Evolutionary conservation across 441 rosid species (phyloP), one percentile per base, ranked within the genome.

Genomic region (Raphanus hybrid): DNA sequence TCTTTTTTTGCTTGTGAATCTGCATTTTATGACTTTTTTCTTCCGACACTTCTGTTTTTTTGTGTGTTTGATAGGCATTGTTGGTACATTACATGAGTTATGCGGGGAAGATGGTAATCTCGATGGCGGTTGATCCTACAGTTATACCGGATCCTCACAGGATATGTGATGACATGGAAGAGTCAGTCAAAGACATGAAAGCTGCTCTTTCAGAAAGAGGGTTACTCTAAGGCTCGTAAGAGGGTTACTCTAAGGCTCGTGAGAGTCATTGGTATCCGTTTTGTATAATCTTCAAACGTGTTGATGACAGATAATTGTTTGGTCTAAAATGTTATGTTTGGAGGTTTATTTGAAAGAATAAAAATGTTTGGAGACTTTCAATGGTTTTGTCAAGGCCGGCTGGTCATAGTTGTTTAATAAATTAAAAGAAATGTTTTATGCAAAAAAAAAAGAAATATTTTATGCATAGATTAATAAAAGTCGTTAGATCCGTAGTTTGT

Each of bases 151-250:
- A 76, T 23, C 61, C 80, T 55, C 61, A 63, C 15, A 64, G 29
- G 66, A 70, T 76, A 8, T 76, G 80, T 8, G 73, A 78, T 66
- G 81, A 50, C 15, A 72, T 71, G 68, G 81, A 78, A 15, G 68
- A 71, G 5, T 71, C 81, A 45, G 3, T 76, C 26, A 70, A 70
- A 55, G 71, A 4, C 0, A 76, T 70, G 80, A 76, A 76, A 41
- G 65, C 14, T 70, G 48, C 35, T 70, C 66, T 76, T 7, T 29
- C 8, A 0, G 39, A 64, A 64, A 76, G 75, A 76, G 71, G 37
- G 0, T 70, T 70, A 37, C 69, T 50, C 64, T 67, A 59, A 74
- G 66, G 10, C 20, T 26, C 48, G 14, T 67, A 64, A 76, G 75
- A 76, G 71, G 37, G 0, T 70, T 70, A 37, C 69, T 52, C 64